Evolutionary conservation across 108 stramenopile species (phyloP).

Genomic region (Parmales sp.): DNA sequence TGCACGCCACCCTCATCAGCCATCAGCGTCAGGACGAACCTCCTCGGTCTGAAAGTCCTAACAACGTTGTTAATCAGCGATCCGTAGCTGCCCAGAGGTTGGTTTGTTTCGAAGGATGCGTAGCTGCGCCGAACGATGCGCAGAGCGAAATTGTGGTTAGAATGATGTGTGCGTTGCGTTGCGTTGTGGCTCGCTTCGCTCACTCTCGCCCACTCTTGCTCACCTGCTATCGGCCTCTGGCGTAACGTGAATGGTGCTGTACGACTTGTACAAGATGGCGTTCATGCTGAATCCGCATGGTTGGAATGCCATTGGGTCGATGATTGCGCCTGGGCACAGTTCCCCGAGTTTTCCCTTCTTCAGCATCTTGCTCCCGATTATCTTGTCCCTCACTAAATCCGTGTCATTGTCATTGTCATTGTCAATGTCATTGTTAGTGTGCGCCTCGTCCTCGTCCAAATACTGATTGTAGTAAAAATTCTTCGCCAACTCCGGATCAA

Average conservation of each 20-base stretch:
- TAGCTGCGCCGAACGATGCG: constrained; percentile 42
- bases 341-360: constrained; percentile 66
- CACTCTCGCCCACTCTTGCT: no score
- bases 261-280: constrained; percentile 89
- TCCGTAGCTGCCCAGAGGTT: constrained; percentile 70
- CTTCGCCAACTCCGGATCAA: constrained; percentile 74
- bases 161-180: no score
- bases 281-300: constrained; percentile 98
- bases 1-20: constrained; percentile 92
- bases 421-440: not conserved
- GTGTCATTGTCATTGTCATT: constrained; percentile 28
- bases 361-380: constrained; percentile 66
- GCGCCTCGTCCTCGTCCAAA: constrained; percentile 26
- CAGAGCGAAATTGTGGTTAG: not conserved
- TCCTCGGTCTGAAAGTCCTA: constrained; percentile 83
- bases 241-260: constrained; percentile 98
- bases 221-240: constrained; percentile 76
- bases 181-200: not conserved
- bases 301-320: constrained; percentile 90
- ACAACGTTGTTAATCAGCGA: constrained; percentile 89
- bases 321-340: constrained; percentile 85
- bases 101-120: constrained; percentile 97
- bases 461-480: constrained; percentile 76
- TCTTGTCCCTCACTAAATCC: constrained; percentile 19
- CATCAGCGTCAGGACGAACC: constrained; percentile 97